These are phyloP conservation scores for Lachnellula willkommii DNA, from an alignment of 2,329 filamentous ascomycete species.

Conservation along the genomic window DNA sequence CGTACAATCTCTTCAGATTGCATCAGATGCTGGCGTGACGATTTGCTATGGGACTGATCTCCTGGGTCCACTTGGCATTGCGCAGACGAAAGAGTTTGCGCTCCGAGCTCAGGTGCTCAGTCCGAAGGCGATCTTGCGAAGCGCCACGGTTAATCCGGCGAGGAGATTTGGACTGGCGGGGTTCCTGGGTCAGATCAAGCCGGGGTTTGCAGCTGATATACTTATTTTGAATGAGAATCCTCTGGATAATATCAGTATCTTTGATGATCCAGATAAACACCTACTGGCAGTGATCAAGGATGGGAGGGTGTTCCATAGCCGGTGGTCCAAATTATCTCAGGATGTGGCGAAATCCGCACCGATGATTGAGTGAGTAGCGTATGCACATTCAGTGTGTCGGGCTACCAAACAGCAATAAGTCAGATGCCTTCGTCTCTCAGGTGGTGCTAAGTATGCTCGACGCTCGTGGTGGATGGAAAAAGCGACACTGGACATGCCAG, in stretches of 20 bases:
- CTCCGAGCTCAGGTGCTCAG: slow-evolving; percentile 40
- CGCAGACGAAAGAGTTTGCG: slow-evolving; percentile 46
- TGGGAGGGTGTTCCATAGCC: slow-evolving; percentile 38
- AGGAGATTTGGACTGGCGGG: slow-evolving; percentile 42
- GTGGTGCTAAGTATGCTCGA: too few relatives aligned
- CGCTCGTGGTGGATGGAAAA: too few relatives aligned
- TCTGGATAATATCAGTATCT: slow-evolving; percentile 47
- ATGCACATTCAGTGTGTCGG: not conserved
- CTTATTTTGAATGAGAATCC: slow-evolving; percentile 49
- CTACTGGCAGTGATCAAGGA: slow-evolving; percentile 51
- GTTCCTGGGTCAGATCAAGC: slow-evolving; percentile 44
- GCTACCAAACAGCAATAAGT: too few relatives aligned
- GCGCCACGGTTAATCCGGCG: slow-evolving; percentile 49
- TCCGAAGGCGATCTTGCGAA: slow-evolving; percentile 41
- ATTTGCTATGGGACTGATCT: slow-evolving; percentile 54
- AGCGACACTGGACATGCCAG: too few relatives aligned
- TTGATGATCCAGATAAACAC: slow-evolving; percentile 42
- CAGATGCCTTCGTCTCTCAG: too few relatives aligned
- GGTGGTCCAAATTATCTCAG: not conserved
- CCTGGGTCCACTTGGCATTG: slow-evolving; percentile 43
- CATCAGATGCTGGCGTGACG: slow-evolving; percentile 46
- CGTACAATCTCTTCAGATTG: slow-evolving; percentile 42
- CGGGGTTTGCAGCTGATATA: slow-evolving; percentile 48
- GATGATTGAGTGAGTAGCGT: not conserved
- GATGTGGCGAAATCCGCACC: not conserved